Evolutionary conservation across 805 yeast genomes (phyloP), one percentile per base, ranked within the genome.

Genomic region (Nakazawaea siamensis): DNA sequence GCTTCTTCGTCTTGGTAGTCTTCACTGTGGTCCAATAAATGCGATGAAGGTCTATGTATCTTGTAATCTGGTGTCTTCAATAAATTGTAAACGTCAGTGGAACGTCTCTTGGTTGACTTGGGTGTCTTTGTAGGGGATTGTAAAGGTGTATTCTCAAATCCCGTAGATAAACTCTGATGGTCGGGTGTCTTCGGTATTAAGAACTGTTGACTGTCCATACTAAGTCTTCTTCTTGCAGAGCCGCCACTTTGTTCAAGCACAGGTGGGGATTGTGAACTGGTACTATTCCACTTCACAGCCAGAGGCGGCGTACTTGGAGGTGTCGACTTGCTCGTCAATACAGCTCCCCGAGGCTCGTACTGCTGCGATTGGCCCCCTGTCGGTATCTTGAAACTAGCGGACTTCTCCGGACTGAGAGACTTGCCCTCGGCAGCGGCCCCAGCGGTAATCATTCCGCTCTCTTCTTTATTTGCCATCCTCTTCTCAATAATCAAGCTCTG

Each of bases 31-130:
- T 7, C 3, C 16, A 25, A 14, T 10, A 24, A 21, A 24, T 15
- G 10, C 15, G 5, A 11, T 15, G 8, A 5, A 14, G 18, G 13
- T 7, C 26, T 20, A 18, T 20, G 27, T 11, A 24, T 6, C 15
- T 33, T 21, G 34, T 47, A 21, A 17, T 57, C 62, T 4, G 64
- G 64, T 3, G 63, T 55, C 40, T 54, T 57, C 15, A 59, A 42
- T 14, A 59, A 43, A 20, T 52, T 43, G 42, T 58, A 59, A 27
- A 58, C 56, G 41, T 59, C 64, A 2, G 55, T 52, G 27, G 55
- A 49, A 15, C 48, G 47, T 15, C 62, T 42, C 36, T 55, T 57
- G 5, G 25, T 36, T 18, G 54, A 49, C 3, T 60, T 57, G 2
- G 62, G 43, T 10, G 46, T 37, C 37, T 37, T 34, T n/a, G 57